phyloP scores from a whole-genome alignment of 345 rosid species.

The Salix viminalis region DNA sequence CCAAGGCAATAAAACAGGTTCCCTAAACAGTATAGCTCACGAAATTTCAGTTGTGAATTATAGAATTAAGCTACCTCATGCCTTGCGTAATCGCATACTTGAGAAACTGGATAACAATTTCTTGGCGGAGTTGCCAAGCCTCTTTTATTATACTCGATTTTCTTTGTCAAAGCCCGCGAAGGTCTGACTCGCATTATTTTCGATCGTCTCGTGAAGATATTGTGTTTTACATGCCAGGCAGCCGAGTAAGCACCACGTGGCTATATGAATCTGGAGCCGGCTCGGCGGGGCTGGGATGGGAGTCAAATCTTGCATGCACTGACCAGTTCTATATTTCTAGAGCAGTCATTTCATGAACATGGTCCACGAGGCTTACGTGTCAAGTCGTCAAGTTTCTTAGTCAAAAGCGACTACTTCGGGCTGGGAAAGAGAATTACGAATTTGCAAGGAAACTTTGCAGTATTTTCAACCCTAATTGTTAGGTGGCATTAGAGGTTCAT shows the following conservation, averaged over 20 bases:
- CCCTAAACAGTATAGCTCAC: background rate
- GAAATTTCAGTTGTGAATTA: background rate
- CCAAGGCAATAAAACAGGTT: background rate
- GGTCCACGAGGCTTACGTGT: background rate
- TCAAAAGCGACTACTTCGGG: background rate
- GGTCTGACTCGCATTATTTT: background rate
- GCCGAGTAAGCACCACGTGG: background rate
- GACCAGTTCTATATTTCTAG: background rate
- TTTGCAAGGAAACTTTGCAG: background rate
- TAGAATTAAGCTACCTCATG: too few species aligned
- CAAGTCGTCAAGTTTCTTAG: background rate
- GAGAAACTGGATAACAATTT: background rate
- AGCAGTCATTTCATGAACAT: background rate
- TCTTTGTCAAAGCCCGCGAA: background rate
- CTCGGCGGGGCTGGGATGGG: background rate
- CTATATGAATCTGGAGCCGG: background rate
- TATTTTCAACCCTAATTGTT: background rate
- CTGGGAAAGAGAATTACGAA: background rate
- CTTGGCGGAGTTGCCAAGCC: background rate
- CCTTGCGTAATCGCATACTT: background rate
- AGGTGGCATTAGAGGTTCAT: background rate
- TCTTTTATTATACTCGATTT: background rate
- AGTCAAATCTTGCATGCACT: background rate
- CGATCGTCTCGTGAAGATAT: background rate
- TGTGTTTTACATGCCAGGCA: background rate